A percentile compares a stretch with the other conserved stretches of the same genome.
Evolutionary conservation across 345 rosid species (phyloP).

Genomic region (Eucalyptus globulus): DNA sequence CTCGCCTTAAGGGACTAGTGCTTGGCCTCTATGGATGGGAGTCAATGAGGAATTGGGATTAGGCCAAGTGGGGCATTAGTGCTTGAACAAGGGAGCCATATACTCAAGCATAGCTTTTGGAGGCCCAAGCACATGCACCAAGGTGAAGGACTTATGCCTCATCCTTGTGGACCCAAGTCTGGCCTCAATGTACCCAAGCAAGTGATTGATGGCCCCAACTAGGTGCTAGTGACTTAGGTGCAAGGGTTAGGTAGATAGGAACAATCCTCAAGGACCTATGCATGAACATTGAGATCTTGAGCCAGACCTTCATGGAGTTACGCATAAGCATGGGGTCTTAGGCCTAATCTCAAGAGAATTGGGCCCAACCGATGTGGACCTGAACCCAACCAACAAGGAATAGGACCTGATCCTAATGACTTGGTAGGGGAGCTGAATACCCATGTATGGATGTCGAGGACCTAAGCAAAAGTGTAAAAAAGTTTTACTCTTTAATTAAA

Average conservation of each 20-base stretch:
- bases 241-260: not conserved
- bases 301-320: rapidly evolving
- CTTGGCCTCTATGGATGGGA: not conserved
- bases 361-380: not conserved
- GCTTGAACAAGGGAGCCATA: not conserved
- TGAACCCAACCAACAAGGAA: rapidly evolving
- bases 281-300: not conserved
- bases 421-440: not conserved
- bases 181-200: not conserved
- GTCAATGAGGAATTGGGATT: not conserved
- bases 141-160: not conserved
- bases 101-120: not conserved
- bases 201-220: not conserved
- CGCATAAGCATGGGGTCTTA: not conserved
- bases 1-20: not conserved
- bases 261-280: rapidly evolving
- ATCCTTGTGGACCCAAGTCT: rapidly evolving
- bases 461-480: not conserved
- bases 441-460: not conserved
- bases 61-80: not conserved
- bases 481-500: not conserved
- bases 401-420: not conserved
- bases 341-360: not conserved
- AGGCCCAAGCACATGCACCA: not conserved
- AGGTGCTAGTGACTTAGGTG: not conserved